Conservation (phyloP, 805 yeast species). For the Brettanomyces custersianus region DNA sequence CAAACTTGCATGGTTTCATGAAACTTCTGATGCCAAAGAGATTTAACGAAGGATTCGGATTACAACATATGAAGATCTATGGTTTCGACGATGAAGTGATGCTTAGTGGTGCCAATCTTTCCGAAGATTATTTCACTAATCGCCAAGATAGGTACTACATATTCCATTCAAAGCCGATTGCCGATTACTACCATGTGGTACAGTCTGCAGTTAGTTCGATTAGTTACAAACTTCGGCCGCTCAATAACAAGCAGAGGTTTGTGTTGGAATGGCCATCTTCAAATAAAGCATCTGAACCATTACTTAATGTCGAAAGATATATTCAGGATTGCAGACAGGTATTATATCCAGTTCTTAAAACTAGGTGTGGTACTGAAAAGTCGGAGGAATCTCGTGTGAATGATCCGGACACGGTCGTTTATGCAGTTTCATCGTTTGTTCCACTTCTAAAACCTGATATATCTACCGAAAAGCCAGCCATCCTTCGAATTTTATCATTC, state of each 20-base stretch:
- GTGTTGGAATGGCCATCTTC: constrained; percentile 65
- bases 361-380: constrained; percentile 19
- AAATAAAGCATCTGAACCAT: constrained; percentile 63
- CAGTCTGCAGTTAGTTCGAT: constrained; percentile 60
- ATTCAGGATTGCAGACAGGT: constrained; percentile 45
- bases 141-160: constrained; percentile 89
- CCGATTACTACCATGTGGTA: constrained; percentile 68
- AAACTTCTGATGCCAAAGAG: constrained; percentile 67
- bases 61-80: constrained; percentile 95
- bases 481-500: constrained; percentile 51
- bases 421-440: constrained; percentile 86
- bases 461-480: constrained; percentile 76
- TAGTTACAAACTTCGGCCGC: constrained; percentile 55
- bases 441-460: constrained; percentile 61
- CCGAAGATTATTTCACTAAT: constrained; percentile 86
- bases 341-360: constrained; percentile 52
- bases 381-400: not conserved
- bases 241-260: constrained; percentile 35
- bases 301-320: constrained; percentile 40
- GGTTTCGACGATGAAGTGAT: constrained; percentile 90
- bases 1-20: constrained; percentile 63
- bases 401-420: constrained; percentile 52
- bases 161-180: constrained; percentile 46
- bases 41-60: constrained; percentile 83
- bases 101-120: constrained; percentile 84